A percentile compares a stretch with the other conserved stretches of the same genome.
phyloP scores from a whole-genome alignment of 2,329 filamentous ascomycete species.

The Chaetomiaceae sp. region DNA sequence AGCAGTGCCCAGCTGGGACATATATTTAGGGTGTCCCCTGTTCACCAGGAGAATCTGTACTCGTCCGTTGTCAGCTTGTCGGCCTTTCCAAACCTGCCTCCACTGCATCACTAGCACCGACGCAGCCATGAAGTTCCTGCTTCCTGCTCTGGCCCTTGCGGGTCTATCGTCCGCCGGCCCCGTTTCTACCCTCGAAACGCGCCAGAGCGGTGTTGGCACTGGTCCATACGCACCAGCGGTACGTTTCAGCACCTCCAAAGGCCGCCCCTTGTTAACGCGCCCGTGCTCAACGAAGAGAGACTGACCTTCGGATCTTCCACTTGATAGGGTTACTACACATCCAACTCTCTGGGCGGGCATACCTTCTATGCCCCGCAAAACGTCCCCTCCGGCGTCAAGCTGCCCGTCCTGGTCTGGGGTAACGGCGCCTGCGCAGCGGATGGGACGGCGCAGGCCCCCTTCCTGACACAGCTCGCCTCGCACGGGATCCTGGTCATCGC shows the following conservation, averaged over 20 bases:
- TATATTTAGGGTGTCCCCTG: too few relatives aligned
- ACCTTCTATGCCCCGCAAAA: constrained; percentile 24
- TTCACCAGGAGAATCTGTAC: too few relatives aligned
- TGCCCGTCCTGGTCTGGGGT: constrained; percentile 29
- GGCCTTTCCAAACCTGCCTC: too few relatives aligned
- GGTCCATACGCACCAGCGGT: too few relatives aligned
- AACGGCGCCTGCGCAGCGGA: constrained; percentile 27
- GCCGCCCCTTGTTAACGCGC: too few relatives aligned
- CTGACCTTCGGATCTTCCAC: too few relatives aligned
- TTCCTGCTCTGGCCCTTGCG: not conserved
- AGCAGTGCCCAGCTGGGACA: too few relatives aligned
- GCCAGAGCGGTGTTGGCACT: not conserved
- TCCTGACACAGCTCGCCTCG: constrained; percentile 25
- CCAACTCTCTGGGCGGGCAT: constrained; percentile 8
- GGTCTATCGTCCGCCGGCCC: constrained; percentile 4
- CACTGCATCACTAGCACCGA: too few relatives aligned
- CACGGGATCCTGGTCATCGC: constrained; percentile 26
- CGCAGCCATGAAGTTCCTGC: not conserved
- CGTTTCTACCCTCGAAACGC: not conserved
- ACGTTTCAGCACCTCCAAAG: too few relatives aligned
- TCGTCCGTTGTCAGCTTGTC: too few relatives aligned
- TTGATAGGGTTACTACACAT: too few relatives aligned
- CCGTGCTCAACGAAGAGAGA: too few relatives aligned
- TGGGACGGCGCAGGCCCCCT: not conserved
- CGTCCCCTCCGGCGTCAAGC: constrained; percentile 12